phyloP scores from a whole-genome alignment of 179 eudicot species.

The Sideroxylon spinosum region DNA sequence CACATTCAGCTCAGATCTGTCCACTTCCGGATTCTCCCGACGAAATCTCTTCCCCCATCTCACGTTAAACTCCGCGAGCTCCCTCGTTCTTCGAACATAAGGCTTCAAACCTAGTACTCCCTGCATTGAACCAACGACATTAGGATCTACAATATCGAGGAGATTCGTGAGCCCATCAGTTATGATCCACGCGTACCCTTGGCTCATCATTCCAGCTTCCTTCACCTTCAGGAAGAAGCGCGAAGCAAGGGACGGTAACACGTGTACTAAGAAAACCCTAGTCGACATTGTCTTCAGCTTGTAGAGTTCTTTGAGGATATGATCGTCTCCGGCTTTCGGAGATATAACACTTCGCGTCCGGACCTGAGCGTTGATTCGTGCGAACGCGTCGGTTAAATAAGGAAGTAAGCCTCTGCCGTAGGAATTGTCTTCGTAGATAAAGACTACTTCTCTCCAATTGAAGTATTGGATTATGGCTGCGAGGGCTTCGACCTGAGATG shows the following conservation, averaged over 20 bases:
- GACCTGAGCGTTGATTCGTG: constrained; percentile 26
- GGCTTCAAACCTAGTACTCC: constrained; percentile 48
- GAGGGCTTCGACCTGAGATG: constrained; percentile 48
- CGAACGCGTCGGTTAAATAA: constrained; percentile 37
- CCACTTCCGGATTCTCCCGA: too few species aligned
- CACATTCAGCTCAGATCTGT: constrained; percentile 10
- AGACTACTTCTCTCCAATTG: constrained; percentile 51
- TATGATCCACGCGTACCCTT: constrained; percentile 69
- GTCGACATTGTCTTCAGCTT: constrained; percentile 49
- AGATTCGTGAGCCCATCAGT: constrained; percentile 32
- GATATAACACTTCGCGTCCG: constrained; percentile 33
- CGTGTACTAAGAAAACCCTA: constrained; percentile 65
- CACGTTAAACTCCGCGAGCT: constrained; percentile 20
- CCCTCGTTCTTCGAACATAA: constrained; percentile 28
- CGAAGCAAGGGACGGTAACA: constrained; percentile 40
- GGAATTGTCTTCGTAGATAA: constrained; percentile 43
- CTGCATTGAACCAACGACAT: constrained; percentile 37
- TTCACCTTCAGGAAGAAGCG: constrained; percentile 43
- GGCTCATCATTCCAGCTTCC: constrained; percentile 52
- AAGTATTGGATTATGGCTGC: constrained; percentile 46
- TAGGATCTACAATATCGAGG: too few species aligned
- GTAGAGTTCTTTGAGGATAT: constrained; percentile 39
- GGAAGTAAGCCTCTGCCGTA: constrained; percentile 50
- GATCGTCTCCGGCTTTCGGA: constrained; percentile 37
- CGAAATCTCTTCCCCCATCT: constrained; percentile 22